Percentiles rank a stretch among this genome's conserved stretches.
Evolutionary conservation across 225 moss, liverwort and hornwort genomes (phyloP).

Genomic region (Pseudisothecium myosuroides): DNA sequence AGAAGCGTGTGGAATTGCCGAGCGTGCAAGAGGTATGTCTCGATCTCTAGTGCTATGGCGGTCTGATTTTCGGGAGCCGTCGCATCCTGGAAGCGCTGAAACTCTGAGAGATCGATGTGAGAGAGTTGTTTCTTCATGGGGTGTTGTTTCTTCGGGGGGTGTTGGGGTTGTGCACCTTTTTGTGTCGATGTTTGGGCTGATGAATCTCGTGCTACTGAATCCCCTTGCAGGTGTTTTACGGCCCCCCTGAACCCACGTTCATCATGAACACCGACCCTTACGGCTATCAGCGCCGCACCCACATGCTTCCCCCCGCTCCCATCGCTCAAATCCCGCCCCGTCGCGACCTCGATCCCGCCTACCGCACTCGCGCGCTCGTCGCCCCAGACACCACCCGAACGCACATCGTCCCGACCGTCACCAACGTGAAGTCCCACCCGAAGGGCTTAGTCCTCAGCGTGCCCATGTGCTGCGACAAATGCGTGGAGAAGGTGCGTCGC

Average conservation of each 20-base stretch:
- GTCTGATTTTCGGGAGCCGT: too few species aligned
- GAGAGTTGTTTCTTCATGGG: too few species aligned
- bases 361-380: constrained; percentile 9
- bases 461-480: constrained; percentile 54
- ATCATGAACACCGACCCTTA: neutral
- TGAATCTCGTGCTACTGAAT: neutral
- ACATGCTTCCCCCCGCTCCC: neutral
- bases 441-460: constrained; percentile 19
- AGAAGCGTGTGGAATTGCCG: constrained; percentile 22
- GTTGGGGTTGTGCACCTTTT: neutral
- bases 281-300: neutral
- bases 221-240: constrained; percentile 28
- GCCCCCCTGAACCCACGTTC: constrained; percentile 23
- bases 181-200: neutral
- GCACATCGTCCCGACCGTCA: neutral
- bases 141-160: neutral
- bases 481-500: constrained; percentile 21
- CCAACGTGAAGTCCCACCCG: neutral
- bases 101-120: neutral
- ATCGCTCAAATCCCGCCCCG: neutral
- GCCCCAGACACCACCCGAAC: constrained; percentile 3
- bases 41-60: neutral
- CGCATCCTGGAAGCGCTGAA: neutral
- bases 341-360: neutral
- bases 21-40: constrained; percentile 20